A percentile compares a stretch with the other conserved stretches of the same genome.
These are phyloP conservation scores for Clitoria ternatea DNA, from an alignment of 306 rosid species.

Conservation along the genomic window DNA sequence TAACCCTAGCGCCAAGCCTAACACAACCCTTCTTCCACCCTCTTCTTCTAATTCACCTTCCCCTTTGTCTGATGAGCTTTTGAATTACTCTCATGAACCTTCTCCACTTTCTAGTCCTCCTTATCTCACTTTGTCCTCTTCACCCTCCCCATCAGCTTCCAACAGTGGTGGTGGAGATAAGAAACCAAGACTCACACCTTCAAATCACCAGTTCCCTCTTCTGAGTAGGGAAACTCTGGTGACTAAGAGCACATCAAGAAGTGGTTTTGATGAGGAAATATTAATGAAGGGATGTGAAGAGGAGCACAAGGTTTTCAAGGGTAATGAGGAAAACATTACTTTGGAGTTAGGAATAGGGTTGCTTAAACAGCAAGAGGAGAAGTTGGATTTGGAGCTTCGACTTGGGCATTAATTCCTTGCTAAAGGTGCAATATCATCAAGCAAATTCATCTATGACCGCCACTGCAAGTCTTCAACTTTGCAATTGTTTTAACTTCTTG, in stretches of 20 bases:
- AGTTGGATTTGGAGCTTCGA: constrained; percentile 86
- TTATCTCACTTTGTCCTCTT: constrained; percentile 34
- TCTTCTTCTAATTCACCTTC: constrained; percentile 21
- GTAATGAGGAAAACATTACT: constrained; percentile 31
- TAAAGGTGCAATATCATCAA: constrained; percentile 20
- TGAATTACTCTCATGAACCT: constrained; percentile 21
- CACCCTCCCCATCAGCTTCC: constrained; percentile 26
- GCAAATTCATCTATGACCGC: background rate
- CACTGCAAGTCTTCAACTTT: background rate
- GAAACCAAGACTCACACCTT: constrained; percentile 32
- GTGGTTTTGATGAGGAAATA: constrained; percentile 15
- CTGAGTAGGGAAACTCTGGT: constrained; percentile 18
- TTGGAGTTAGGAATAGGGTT: constrained; percentile 60
- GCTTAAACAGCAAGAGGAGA: constrained; percentile 46
- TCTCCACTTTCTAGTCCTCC: constrained; percentile 28
- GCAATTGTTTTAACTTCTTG: constrained; percentile 20
- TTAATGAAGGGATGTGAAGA: constrained; percentile 26
- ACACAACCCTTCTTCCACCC: constrained; percentile 27
- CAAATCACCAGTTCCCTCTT: constrained; percentile 17
- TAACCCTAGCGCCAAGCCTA: constrained; percentile 31
- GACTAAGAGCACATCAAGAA: constrained; percentile 8
- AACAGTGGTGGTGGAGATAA: constrained; percentile 33
- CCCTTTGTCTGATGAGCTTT: constrained; percentile 22
- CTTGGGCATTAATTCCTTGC: constrained; percentile 39
- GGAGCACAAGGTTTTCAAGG: constrained; percentile 34